Evolutionary conservation across 208 protist species (phyloP).

Genomic region (Acanthamoeba sp.): DNA sequence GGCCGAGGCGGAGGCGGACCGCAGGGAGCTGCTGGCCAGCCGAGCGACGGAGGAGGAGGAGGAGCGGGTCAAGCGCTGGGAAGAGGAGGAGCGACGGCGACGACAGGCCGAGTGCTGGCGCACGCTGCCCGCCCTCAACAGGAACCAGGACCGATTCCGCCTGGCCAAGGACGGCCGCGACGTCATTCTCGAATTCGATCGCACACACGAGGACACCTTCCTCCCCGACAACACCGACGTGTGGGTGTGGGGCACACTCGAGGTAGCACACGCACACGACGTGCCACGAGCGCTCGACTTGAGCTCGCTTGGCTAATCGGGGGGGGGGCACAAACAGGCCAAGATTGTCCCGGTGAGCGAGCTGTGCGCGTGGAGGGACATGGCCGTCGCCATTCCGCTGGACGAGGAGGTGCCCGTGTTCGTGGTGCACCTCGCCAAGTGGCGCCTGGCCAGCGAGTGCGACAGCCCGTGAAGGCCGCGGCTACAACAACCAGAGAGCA

Average conservation of each 20-base stretch:
- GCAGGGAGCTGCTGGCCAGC: neutral
- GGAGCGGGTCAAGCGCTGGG: neutral
- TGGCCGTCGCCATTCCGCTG: neutral
- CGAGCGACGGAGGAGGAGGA: neutral
- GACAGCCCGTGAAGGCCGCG: neutral
- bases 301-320: no score
- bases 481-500: no score
- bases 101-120: constrained; percentile 56
- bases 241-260: constrained; percentile 51
- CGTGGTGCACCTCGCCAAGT: neutral
- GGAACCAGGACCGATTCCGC: constrained; percentile 23
- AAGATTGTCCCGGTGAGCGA: neutral
- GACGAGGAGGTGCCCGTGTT: constrained; percentile 3
- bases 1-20: neutral
- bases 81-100: neutral
- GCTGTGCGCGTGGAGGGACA: neutral
- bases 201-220: constrained; percentile 12
- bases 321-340: neutral
- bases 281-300: no score
- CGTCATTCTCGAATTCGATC: constrained; percentile 6
- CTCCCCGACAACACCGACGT: constrained; percentile 2
- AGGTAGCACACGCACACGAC: neutral
- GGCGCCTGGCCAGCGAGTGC: neutral
- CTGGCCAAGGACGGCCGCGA: constrained; percentile 5
- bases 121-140: neutral